Percentiles rank a stretch among this genome's conserved stretches.
These are phyloP conservation scores for Pleurotus giganteus DNA, from an alignment of 768 basidiomycete genomes.

Conservation along the genomic window DNA sequence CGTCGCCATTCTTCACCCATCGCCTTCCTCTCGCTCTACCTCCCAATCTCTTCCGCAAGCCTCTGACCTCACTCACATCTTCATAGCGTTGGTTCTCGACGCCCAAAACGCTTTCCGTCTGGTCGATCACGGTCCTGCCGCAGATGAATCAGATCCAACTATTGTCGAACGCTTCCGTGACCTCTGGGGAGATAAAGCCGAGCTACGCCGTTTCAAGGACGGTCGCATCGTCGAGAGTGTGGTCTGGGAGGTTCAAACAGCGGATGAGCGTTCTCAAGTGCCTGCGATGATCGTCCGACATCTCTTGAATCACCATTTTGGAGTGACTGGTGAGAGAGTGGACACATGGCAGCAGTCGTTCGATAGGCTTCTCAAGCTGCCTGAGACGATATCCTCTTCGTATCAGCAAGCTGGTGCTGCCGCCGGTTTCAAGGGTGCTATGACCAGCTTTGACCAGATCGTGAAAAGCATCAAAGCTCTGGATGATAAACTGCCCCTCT, in stretches of 20 bases:
- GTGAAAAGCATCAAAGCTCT: slow-evolving; percentile 74
- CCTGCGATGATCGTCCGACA: slow-evolving; percentile 73
- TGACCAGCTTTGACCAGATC: slow-evolving; percentile 77
- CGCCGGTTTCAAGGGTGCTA: slow-evolving; percentile 69
- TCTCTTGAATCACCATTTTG: slow-evolving; percentile 75
- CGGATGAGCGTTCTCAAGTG: slow-evolving; percentile 78
- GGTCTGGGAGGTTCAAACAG: slow-evolving; percentile 89
- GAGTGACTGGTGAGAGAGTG: slow-evolving; percentile 49
- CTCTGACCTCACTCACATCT: slow-evolving; percentile 42
- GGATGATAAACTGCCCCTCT: slow-evolving; percentile 71
- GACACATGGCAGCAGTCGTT: slow-evolving; percentile 58
- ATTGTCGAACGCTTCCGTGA: slow-evolving; percentile 64
- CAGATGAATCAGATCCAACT: slow-evolving; percentile 53
- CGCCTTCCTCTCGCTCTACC: slow-evolving; percentile 41
- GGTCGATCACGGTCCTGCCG: slow-evolving; percentile 89
- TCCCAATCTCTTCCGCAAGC: slow-evolving; percentile 56
- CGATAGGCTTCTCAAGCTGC: slow-evolving; percentile 58
- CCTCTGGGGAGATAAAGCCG: slow-evolving; percentile 91
- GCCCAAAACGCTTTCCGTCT: slow-evolving; percentile 74
- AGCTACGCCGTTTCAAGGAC: slow-evolving; percentile 93
- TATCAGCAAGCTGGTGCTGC: slow-evolving; percentile 37
- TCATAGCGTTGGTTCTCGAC: slow-evolving; percentile 75
- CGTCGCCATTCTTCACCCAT: slow-evolving; percentile 56
- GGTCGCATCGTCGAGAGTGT: slow-evolving; percentile 90
- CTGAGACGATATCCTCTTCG: slow-evolving; percentile 47